A percentile compares a stretch with the other conserved stretches of the same genome.
These are phyloP conservation scores for Phytopythium delawarense DNA, from an alignment of 352 stramenopile species.

Conservation along the genomic window DNA sequence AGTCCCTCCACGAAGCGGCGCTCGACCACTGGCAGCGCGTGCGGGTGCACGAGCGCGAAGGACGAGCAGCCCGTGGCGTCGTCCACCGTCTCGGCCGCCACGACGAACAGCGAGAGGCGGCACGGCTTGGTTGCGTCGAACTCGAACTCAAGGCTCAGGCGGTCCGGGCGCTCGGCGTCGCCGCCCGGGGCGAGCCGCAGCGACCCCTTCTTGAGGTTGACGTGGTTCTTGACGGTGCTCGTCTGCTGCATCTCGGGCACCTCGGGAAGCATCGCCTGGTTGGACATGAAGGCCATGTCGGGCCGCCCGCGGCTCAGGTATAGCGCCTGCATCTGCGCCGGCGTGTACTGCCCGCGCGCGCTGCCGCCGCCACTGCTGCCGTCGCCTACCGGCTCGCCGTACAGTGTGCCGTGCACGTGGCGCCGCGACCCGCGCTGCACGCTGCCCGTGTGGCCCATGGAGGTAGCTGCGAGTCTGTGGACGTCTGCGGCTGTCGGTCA, in stretches of 20 bases:
- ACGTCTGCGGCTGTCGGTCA: background rate
- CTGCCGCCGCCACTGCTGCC: constrained; percentile 18
- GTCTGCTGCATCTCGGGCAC: constrained; percentile 83
- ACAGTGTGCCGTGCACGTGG: constrained; percentile 36
- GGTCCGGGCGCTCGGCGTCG: constrained; percentile 11
- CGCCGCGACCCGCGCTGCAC: constrained; percentile 41
- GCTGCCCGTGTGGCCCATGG: constrained; percentile 75
- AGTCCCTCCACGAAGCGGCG: constrained; percentile 47
- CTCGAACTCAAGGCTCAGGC: constrained; percentile 55
- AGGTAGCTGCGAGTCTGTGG: background rate
- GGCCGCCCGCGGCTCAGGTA: constrained; percentile 73
- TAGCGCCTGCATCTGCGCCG: constrained; percentile 76
- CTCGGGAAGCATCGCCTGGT: constrained; percentile 44
- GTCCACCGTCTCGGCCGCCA: constrained; percentile 65
- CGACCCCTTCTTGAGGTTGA: constrained; percentile 81
- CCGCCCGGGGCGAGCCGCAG: constrained; percentile 43
- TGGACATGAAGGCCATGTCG: constrained; percentile 85
- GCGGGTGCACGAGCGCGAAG: constrained; percentile 44
- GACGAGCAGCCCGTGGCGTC: constrained; percentile 56
- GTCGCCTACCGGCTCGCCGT: constrained; percentile 54
- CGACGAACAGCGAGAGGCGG: constrained; percentile 55
- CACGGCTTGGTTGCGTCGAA: constrained; percentile 80
- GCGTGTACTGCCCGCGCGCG: constrained; percentile 60
- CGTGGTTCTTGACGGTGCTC: constrained; percentile 77
- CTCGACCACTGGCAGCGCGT: constrained; percentile 32